phyloP scores from a whole-genome alignment of 140 eudicot species.

The Eryngium alpinum region DNA sequence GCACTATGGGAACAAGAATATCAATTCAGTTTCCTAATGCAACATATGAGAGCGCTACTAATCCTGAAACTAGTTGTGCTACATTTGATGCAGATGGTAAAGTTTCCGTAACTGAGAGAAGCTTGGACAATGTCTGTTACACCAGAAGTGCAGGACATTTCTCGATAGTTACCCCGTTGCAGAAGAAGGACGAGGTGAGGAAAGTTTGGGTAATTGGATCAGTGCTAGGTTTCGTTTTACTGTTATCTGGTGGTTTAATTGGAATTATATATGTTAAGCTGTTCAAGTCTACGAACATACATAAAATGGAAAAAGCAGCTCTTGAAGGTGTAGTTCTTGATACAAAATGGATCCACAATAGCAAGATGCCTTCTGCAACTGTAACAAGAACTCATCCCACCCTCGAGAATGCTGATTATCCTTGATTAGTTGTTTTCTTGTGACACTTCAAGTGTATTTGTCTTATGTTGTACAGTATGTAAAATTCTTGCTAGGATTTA shows the following conservation, averaged over 20 bases:
- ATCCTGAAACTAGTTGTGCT: constrained; percentile 35
- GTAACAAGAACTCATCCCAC: constrained; percentile 56
- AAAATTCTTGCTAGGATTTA: background rate
- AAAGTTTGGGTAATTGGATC: constrained; percentile 36
- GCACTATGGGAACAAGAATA: constrained; percentile 39
- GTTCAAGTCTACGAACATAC: constrained; percentile 26
- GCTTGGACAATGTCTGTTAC: constrained; percentile 36
- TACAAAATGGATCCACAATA: constrained; percentile 48
- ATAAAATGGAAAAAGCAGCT: constrained; percentile 43
- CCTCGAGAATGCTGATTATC: constrained; percentile 40
- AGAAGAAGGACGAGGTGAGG: constrained; percentile 27
- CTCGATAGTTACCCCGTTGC: constrained; percentile 36
- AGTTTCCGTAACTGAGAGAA: constrained; percentile 27
- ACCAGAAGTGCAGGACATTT: constrained; percentile 44
- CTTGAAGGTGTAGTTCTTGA: constrained; percentile 46
- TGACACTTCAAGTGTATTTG: background rate
- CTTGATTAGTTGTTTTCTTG: background rate
- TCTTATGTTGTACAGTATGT: background rate
- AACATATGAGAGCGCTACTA: constrained; percentile 17
- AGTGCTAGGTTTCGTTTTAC: constrained; percentile 11
- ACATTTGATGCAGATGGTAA: constrained; percentile 33
- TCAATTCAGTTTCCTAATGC: constrained; percentile 31
- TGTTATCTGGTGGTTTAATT: constrained; percentile 18
- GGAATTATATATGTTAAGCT: constrained; percentile 29
- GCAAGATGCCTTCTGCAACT: constrained; percentile 67